A percentile compares a stretch with the other conserved stretches of the same genome.
These are phyloP conservation scores for Aspergillus ochraceus DNA, from an alignment of 2,329 filamentous ascomycete species.

Conservation along the genomic window DNA sequence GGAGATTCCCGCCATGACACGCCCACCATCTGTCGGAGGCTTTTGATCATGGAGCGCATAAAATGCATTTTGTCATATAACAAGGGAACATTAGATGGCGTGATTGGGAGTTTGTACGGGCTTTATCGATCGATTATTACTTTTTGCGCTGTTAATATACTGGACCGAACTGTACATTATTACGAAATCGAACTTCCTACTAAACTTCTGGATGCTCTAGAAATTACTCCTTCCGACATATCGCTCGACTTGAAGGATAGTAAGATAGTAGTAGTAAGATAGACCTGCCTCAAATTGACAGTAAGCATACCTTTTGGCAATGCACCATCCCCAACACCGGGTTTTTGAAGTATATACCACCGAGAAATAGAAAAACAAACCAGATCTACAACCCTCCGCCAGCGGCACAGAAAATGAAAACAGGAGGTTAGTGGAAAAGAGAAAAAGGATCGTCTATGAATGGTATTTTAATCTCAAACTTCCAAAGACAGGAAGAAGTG, in stretches of 20 bases:
- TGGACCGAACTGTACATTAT: slow-evolving; percentile 15
- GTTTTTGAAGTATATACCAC: too few species aligned
- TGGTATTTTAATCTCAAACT: not conserved
- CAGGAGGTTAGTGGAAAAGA: not conserved
- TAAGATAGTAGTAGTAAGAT: too few species aligned
- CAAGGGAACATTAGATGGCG: not conserved
- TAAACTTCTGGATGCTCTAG: not conserved
- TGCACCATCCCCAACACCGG: too few species aligned
- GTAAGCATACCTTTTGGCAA: too few species aligned
- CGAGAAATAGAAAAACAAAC: too few species aligned
- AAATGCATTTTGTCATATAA: not conserved
- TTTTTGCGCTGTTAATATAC: slow-evolving; percentile 9
- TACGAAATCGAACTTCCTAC: slow-evolving; percentile 7
- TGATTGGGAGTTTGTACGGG: not conserved
- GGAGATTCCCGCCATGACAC: not conserved
- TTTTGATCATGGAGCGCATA: too few species aligned
- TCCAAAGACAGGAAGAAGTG: not conserved
- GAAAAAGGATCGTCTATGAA: not conserved
- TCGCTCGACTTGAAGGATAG: too few species aligned
- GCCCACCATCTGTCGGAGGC: too few species aligned
- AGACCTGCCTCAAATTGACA: too few species aligned
- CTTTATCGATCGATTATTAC: not conserved
- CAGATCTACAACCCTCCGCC: too few species aligned
- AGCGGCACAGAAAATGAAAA: not conserved
- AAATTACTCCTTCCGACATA: not conserved